These are phyloP conservation scores for Sabuloglossum arenarium DNA, from an alignment of 495 filamentous ascomycete genomes.

Conservation along the genomic window DNA sequence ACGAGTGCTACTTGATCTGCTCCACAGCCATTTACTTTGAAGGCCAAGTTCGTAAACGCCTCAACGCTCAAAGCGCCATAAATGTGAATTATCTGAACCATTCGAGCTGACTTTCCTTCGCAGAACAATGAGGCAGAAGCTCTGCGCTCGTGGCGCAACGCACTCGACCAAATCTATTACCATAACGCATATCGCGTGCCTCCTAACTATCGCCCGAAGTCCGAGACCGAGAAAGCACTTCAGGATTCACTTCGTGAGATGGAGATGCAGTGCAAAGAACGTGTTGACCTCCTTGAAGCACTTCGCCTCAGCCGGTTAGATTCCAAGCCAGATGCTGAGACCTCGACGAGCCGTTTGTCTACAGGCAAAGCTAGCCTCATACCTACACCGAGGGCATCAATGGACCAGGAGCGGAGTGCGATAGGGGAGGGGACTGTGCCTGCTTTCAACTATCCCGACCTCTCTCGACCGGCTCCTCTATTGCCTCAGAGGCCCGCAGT, in stretches of 20 bases:
- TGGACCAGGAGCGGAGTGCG: conserved; percentile 25
- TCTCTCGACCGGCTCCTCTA: conserved; percentile 39
- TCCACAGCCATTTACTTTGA: conserved; percentile 94
- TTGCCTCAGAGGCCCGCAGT: conserved; percentile 37
- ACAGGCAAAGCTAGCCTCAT: conserved; percentile 3
- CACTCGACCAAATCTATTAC: conserved; percentile 79
- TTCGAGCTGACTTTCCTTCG: neutral
- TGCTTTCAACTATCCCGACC: conserved; percentile 52
- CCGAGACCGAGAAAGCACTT: conserved; percentile 69
- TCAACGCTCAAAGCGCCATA: neutral
- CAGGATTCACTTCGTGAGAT: conserved; percentile 62
- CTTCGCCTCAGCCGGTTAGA: conserved; percentile 39
- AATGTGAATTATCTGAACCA: neutral
- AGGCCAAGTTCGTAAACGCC: conserved; percentile 41
- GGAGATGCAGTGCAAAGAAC: conserved; percentile 84
- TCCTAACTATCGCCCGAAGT: conserved; percentile 45
- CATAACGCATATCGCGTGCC: conserved; percentile 59
- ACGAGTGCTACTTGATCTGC: conserved; percentile 83
- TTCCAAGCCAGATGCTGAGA: conserved; percentile 11
- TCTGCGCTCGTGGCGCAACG: conserved; percentile 74
- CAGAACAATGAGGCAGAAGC: conserved; percentile 89
- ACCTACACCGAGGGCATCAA: neutral
- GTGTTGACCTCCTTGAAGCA: conserved; percentile 72
- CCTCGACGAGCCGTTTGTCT: conserved; percentile 14
- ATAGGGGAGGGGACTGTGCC: conserved; percentile 70